These are phyloP conservation scores for Venturia effusa DNA, from an alignment of 2,329 filamentous ascomycete species.

Conservation along the genomic window DNA sequence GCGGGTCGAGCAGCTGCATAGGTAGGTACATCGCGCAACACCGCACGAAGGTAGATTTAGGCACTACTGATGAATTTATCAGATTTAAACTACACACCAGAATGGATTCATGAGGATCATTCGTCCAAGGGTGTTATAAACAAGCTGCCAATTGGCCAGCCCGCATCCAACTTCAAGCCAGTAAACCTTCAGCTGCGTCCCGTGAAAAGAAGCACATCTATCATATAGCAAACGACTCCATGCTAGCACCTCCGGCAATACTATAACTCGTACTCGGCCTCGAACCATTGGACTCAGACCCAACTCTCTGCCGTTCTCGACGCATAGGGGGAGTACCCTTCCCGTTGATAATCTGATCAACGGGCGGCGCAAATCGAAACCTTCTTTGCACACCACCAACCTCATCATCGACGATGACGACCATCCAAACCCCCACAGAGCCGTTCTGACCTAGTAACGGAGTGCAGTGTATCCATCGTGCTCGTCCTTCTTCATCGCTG, in stretches of 20 bases:
- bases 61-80: background rate
- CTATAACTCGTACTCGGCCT: slow-evolving; percentile 1
- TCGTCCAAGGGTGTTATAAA: slow-evolving; percentile 2
- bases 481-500: slow-evolving; percentile 42
- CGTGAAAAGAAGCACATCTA: too few species aligned
- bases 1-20: too few species aligned
- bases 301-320: background rate
- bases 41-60: too few species aligned
- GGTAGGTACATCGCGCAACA: too few species aligned
- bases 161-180: background rate
- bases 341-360: slow-evolving; percentile 12
- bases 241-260: background rate
- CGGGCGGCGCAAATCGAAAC: slow-evolving; percentile 26
- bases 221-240: slow-evolving; percentile 2
- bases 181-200: background rate
- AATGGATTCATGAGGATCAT: too few species aligned
- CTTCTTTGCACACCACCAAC: slow-evolving; percentile 18
- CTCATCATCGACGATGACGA: slow-evolving; percentile 61
- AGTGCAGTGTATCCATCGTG: slow-evolving; percentile 68
- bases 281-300: background rate
- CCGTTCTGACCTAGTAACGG: slow-evolving; percentile 57
- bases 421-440: slow-evolving; percentile 67
- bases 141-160: background rate
- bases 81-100: background rate
- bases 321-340: background rate